Percentiles rank a stretch among this genome's conserved stretches.
Evolutionary conservation across 495 filamentous ascomycete species (phyloP).

Genomic region (Aspergillus nanangensis): DNA sequence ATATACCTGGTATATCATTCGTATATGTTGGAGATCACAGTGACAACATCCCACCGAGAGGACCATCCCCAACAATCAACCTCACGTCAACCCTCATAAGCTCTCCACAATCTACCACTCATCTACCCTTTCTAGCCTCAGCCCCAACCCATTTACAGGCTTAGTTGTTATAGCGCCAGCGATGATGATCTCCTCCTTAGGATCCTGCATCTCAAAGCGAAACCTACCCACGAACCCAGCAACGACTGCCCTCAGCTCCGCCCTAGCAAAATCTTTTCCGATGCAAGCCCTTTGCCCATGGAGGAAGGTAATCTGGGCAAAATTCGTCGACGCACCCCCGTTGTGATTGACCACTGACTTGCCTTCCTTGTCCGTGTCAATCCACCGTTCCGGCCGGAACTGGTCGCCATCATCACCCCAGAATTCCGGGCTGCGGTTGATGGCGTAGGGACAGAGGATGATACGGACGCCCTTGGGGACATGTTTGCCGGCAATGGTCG

Average conservation of each 20-base stretch:
- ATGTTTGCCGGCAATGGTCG: slow-evolving; percentile 35
- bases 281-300: slow-evolving; percentile 47
- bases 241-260: slow-evolving; percentile 33
- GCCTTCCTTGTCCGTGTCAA: slow-evolving; percentile 34
- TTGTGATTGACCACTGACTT: slow-evolving; percentile 24
- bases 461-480: slow-evolving; percentile 41
- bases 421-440: slow-evolving; percentile 34
- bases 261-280: slow-evolving; percentile 46
- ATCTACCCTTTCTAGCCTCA: slow-evolving; percentile 54
- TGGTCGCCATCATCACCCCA: slow-evolving; percentile 38
- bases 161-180: slow-evolving; percentile 61
- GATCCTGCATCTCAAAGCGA: slow-evolving; percentile 53
- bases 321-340: slow-evolving; percentile 41
- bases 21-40: too few species aligned
- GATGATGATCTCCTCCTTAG: slow-evolving; percentile 54
- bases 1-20: too few species aligned
- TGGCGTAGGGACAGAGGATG: slow-evolving; percentile 40
- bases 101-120: slow-evolving; percentile 65
- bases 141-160: slow-evolving; percentile 60
- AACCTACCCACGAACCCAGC: slow-evolving; percentile 34
- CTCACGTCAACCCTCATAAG: too few species aligned
- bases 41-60: too few species aligned
- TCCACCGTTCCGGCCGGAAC: slow-evolving; percentile 47
- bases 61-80: too few species aligned
- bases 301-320: slow-evolving; percentile 44